Conservation (phyloP, 352 stramenopile genomes). For the Phytophthora niederhauseri region DNA sequence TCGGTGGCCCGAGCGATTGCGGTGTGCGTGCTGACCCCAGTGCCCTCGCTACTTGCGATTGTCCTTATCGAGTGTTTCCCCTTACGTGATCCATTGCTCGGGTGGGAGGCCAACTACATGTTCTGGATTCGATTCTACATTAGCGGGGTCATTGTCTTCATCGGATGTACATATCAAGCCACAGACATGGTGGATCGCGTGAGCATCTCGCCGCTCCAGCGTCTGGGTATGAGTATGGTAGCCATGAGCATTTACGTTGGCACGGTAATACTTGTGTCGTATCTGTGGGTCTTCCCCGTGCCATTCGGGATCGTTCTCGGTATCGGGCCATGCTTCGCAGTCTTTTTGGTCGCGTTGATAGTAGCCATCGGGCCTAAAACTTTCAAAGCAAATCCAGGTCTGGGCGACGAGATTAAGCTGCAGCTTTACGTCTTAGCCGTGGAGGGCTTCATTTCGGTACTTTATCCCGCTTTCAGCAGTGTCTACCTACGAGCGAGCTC, state of each 20-base stretch:
- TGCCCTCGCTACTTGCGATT: constrained; percentile 19
- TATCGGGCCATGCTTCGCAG: constrained; percentile 12
- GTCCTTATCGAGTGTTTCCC: constrained; percentile 20
- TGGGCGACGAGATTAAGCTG: constrained; percentile 10
- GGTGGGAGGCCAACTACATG: constrained; percentile 28
- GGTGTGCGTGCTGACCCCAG: constrained; percentile 20
- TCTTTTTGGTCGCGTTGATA: constrained; percentile 16
- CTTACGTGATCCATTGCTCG: constrained; percentile 7
- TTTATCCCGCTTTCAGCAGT: constrained; percentile 24
- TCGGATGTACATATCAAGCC: constrained; percentile 9
- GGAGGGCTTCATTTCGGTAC: constrained; percentile 4
- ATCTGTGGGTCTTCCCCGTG: constrained; percentile 36
- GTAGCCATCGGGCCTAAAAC: constrained; percentile 8
- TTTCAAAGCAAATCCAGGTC: constrained; percentile 7
- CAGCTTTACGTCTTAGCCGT: constrained; percentile 19
- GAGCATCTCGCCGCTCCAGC: constrained; percentile 10
- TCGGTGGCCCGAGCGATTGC: constrained; percentile 3
- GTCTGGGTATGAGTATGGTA: constrained; percentile 5
- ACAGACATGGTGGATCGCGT: constrained; percentile 15
- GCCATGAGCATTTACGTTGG: constrained; percentile 17
- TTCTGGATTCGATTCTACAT: constrained; percentile 29
- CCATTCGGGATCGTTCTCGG: constrained; percentile 35
- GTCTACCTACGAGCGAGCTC: constrained; percentile 16
- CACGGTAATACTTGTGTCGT: constrained; percentile 20
- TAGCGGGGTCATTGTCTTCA: constrained; percentile 3